phyloP scores from a whole-genome alignment of 345 rosid genomes.

The Viola odorata region DNA sequence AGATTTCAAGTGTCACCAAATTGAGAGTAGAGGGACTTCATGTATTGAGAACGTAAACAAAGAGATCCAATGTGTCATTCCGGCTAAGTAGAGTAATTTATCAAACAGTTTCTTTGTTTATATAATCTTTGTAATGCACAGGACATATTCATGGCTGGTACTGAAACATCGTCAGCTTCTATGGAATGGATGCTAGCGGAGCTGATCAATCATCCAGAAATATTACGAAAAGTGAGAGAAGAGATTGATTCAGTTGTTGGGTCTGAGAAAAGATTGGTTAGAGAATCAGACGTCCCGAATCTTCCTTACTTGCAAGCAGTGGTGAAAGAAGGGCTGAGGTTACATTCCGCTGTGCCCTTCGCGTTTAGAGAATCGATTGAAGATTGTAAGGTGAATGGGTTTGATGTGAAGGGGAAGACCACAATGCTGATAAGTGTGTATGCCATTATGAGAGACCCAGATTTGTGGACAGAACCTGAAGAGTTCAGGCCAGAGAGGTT shows the following conservation, averaged over 20 bases:
- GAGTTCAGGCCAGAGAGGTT: constrained; percentile 9
- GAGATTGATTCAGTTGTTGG: constrained; percentile 6
- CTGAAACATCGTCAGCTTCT: neutral
- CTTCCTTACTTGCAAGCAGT: constrained; percentile 8
- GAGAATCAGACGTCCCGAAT: constrained; percentile 12
- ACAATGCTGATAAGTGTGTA: constrained; percentile 4
- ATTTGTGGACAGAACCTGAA: neutral
- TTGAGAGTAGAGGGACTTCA: too few species aligned
- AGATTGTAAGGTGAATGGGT: constrained; percentile 5
- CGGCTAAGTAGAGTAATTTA: too few species aligned
- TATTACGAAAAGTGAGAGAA: constrained; percentile 4
- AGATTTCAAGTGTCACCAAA: too few species aligned
- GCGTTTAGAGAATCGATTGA: neutral
- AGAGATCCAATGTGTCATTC: too few species aligned
- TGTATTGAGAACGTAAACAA: too few species aligned
- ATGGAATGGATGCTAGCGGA: constrained; percentile 5
- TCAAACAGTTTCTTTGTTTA: too few species aligned
- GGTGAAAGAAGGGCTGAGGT: constrained; percentile 2
- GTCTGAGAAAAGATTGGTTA: neutral
- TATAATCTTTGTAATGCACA: neutral
- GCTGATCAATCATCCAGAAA: constrained; percentile 8
- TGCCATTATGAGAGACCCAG: constrained; percentile 4
- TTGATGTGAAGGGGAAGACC: constrained; percentile 2
- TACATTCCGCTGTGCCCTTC: neutral
- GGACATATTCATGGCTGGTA: constrained; percentile 14